Percentiles rank a stretch among this genome's conserved stretches.
Conservation (phyloP, 2,329 filamentous ascomycete genomes). For the Pseudocercospora cruenta region DNA sequence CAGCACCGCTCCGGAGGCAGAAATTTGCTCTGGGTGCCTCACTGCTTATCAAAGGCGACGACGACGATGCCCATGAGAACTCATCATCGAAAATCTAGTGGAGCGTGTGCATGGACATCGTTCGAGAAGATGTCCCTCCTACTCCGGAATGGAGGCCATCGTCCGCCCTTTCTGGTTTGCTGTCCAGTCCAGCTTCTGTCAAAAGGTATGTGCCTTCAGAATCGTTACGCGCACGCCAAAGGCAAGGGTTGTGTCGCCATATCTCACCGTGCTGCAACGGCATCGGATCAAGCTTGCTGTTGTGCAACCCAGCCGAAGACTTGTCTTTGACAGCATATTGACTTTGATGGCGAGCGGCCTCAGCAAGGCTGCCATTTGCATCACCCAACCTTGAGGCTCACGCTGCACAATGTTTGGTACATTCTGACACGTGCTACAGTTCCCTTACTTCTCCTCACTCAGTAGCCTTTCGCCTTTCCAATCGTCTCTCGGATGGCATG, state of each 20-base stretch:
- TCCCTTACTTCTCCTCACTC: conserved; percentile 18
- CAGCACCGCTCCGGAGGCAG: not conserved
- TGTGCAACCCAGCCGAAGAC: not conserved
- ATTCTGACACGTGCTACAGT: conserved; percentile 15
- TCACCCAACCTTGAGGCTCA: not conserved
- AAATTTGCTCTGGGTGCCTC: not conserved
- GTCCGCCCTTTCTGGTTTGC: conserved; percentile 30
- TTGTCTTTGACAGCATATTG: not conserved
- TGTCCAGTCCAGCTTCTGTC: conserved; percentile 19
- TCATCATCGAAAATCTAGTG: not conserved
- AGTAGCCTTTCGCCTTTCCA: conserved; percentile 12
- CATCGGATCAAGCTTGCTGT: not conserved
- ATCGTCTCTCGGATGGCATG: conserved; percentile 13
- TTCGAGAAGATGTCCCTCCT: conserved; percentile 28
- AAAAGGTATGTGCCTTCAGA: conserved; percentile 26
- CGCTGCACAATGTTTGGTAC: conserved; percentile 2
- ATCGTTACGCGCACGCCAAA: not conserved
- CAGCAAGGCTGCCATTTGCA: conserved; percentile 8
- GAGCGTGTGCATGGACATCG: conserved; percentile 32
- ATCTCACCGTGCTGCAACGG: not conserved
- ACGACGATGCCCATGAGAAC: not conserved
- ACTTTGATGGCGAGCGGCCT: conserved; percentile 9
- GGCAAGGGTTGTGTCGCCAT: not conserved
- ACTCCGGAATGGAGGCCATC: conserved; percentile 35
- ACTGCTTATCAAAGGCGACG: not conserved